These are phyloP conservation scores for Hypoxylon sp. DNA, from an alignment of 2,329 filamentous ascomycete genomes.

Conservation along the genomic window DNA sequence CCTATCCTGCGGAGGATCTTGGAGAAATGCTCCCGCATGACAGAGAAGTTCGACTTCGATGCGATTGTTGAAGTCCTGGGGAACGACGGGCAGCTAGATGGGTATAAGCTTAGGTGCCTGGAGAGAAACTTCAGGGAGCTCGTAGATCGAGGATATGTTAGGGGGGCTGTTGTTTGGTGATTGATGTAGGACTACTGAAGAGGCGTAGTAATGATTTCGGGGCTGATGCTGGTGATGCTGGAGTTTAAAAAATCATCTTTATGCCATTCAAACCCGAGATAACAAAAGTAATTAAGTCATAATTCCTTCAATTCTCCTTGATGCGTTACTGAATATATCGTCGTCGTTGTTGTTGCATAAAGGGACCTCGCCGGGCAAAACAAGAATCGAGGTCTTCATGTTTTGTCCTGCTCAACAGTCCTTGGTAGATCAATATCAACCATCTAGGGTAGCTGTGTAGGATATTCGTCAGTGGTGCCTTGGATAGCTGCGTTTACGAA, in stretches of 20 bases:
- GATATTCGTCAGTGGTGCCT: slow-evolving; percentile 49
- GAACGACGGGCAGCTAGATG: slow-evolving; percentile 20
- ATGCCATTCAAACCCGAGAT: too few species aligned
- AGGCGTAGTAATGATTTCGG: too few species aligned
- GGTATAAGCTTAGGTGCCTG: slow-evolving; percentile 30
- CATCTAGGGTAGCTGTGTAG: slow-evolving; percentile 61
- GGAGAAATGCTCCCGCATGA: slow-evolving; percentile 37
- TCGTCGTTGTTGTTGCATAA: too few species aligned
- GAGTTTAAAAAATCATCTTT: too few species aligned
- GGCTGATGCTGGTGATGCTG: too few species aligned
- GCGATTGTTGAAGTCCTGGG: slow-evolving; percentile 32
- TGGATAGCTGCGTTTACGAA: slow-evolving; percentile 69
- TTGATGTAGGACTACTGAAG: too few species aligned
- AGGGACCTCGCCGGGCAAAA: too few species aligned
- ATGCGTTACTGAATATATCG: too few species aligned
- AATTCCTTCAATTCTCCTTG: too few species aligned
- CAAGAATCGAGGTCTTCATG: too few species aligned
- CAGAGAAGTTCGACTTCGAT: slow-evolving; percentile 37
- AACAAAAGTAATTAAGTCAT: too few species aligned
- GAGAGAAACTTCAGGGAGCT: slow-evolving; percentile 36
- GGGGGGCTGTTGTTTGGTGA: slow-evolving; percentile 38
- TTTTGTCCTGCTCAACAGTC: not conserved
- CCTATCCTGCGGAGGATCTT: slow-evolving; percentile 36
- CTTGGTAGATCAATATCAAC: slow-evolving; percentile 57
- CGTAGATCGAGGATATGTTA: slow-evolving; percentile 36